These are phyloP conservation scores for Paxillus rubicundulus DNA, from an alignment of 768 basidiomycete species.

Conservation along the genomic window DNA sequence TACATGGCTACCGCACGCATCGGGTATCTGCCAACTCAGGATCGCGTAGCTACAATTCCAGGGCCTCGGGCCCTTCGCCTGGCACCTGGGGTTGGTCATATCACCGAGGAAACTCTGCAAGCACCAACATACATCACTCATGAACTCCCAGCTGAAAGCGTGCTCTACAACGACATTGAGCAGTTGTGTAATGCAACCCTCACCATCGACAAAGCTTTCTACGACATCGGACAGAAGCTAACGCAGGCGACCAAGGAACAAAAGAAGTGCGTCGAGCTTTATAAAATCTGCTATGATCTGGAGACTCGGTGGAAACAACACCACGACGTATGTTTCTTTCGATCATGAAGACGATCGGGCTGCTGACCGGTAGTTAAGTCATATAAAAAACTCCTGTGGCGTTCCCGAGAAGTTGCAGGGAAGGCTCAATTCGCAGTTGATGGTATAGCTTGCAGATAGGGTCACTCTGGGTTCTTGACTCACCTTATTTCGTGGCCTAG, in stretches of 20 bases:
- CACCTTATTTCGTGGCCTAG: not conserved
- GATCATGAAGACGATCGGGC: too few species aligned
- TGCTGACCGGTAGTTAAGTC: constrained; percentile 5
- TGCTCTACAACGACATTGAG: constrained; percentile 15
- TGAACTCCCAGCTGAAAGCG: constrained; percentile 14
- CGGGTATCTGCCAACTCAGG: not conserved
- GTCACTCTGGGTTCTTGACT: not conserved
- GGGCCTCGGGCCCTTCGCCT: not conserved
- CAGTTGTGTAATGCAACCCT: constrained; percentile 13
- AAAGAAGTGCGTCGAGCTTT: constrained; percentile 6
- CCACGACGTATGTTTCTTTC: constrained; percentile 2
- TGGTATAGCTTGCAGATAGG: not conserved
- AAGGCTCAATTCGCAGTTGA: constrained; percentile 17
- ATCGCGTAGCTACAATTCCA: not conserved
- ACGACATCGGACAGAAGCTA: constrained; percentile 11
- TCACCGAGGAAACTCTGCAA: not conserved
- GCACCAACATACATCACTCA: not conserved
- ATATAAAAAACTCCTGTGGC: constrained; percentile 18
- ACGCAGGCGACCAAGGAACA: constrained; percentile 9
- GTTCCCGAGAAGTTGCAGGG: constrained; percentile 20
- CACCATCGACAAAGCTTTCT: constrained; percentile 15
- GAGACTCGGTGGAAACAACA: constrained; percentile 16
- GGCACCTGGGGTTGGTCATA: not conserved
- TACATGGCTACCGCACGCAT: constrained; percentile 10
- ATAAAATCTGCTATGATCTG: constrained; percentile 10